phyloP scores from a whole-genome alignment of 164 flowering plant genomes.

The Malania oleifera region DNA sequence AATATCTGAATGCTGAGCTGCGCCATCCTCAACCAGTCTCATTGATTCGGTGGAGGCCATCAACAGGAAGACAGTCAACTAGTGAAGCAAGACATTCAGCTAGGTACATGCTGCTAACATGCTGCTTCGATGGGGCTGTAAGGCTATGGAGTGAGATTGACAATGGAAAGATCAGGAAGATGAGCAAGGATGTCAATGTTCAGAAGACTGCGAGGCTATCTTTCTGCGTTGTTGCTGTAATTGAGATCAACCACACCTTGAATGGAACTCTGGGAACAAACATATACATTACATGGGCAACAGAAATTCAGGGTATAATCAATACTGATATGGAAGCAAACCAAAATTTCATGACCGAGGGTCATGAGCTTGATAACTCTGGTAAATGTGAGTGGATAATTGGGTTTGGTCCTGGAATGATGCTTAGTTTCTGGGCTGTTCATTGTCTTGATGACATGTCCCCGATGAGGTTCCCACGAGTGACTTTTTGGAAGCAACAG shows the following conservation, averaged over 20 bases:
- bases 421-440: constrained; percentile 71
- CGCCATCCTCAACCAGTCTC: constrained; percentile 72
- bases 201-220: constrained; percentile 32
- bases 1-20: constrained; percentile 41
- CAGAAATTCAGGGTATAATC: constrained; percentile 36
- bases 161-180: constrained; percentile 45
- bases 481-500: constrained; percentile 73
- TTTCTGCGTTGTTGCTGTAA: constrained; percentile 66
- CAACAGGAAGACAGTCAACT: constrained; percentile 15
- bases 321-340: constrained; percentile 21
- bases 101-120: constrained; percentile 65
- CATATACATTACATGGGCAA: constrained; percentile 64
- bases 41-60: constrained; percentile 92
- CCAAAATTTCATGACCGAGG: constrained; percentile 22
- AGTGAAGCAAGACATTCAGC: constrained; percentile 18
- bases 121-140: constrained; percentile 87
- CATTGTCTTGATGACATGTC: constrained; percentile 87
- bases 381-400: constrained; percentile 86
- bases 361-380: constrained; percentile 27
- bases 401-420: constrained; percentile 57
- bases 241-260: constrained; percentile 65
- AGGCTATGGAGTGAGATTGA: constrained; percentile 91
- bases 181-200: constrained; percentile 41
- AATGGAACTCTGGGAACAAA: constrained; percentile 57
- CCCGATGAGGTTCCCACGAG: constrained; percentile 78